Percentiles rank a stretch among this genome's conserved stretches.
Conservation (phyloP, 1,284 basidiomycete species). For the Mixia osmundae region DNA sequence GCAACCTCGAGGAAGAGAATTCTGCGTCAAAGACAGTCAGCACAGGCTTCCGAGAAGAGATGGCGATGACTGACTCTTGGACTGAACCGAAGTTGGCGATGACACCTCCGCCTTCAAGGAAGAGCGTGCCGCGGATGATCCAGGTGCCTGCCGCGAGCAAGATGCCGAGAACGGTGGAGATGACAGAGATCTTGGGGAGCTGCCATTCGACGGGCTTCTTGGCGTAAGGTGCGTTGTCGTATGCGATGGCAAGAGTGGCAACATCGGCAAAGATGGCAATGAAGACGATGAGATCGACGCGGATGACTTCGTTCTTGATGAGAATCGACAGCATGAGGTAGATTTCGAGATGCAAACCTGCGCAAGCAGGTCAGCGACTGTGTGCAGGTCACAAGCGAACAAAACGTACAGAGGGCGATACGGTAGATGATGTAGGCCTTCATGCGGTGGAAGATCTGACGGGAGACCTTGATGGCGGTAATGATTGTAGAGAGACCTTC, state of each 20-base stretch:
- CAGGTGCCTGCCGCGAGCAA: conserved; percentile 31
- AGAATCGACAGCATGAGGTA: conserved; percentile 30
- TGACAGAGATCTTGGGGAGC: conserved; percentile 33
- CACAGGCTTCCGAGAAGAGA: too few relatives aligned
- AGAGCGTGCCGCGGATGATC: conserved; percentile 31
- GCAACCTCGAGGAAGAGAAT: conserved; percentile 34
- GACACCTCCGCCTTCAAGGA: conserved; percentile 28
- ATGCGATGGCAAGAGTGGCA: conserved; percentile 16
- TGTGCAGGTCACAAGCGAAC: conserved; percentile 13
- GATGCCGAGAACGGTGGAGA: conserved; percentile 27
- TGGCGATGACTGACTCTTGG: neutral
- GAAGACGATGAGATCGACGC: conserved; percentile 33
- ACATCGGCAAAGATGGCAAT: conserved; percentile 33
- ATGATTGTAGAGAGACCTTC: conserved; percentile 28
- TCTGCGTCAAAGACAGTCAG: conserved; percentile 30
- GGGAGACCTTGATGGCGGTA: conserved; percentile 33
- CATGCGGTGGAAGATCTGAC: conserved; percentile 36
- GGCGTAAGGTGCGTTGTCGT: conserved; percentile 30
- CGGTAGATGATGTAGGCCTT: conserved; percentile 28
- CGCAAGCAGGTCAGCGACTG: conserved; percentile 26
- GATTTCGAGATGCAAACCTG: conserved; percentile 35
- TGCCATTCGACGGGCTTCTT: conserved; percentile 33
- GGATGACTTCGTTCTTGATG: conserved; percentile 32
- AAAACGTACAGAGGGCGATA: conserved; percentile 14
- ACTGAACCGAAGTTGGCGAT: conserved; percentile 31